Base-by-base conservation (phyloP, 768 basidiomycete species). In the Boletus speciosus region DNA sequence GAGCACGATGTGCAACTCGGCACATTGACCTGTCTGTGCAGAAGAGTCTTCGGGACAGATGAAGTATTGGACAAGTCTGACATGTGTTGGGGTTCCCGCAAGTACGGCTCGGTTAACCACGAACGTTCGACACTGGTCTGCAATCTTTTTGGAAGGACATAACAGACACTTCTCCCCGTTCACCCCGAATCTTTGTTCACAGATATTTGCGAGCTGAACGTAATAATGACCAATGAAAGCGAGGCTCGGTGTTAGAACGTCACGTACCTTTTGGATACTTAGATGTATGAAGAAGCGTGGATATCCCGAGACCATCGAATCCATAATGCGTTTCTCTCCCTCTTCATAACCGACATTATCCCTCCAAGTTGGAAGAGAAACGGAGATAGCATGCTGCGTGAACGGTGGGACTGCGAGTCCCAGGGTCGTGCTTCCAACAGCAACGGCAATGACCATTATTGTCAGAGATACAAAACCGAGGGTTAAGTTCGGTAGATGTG, bases 281-380 rank as follows among this genome's bases (percentile, higher is more conserved):
- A 83, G 73, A 69, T 97, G 90, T 49, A 98, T 88, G 71, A 96
- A 97, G 73, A 98, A 98, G 49, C 96, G 76, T 0, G 96, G 96
- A 66, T 98, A 99, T 5, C 95, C 96, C 4, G 85, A 81, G 39
- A 89, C 81, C 94, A 96, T 92, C 6, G 72, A 75, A 52, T 88
- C 80, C 1, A 89, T 65, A 6, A 98, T 84, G 36, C 93, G 78
- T 61, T 86, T 82, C 9, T 89, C 85, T 16, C 92, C 92, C 62
- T 93, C 88, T 70, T 98, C 96, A 62, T 98, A 98, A 12, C 78
- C 94, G 19, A 98, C 83, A 62, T 88, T 91, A 70, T 98, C 95
- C 32, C 75, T 74, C 95, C 95, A 98, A 31, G 83, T 94, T 0
- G 95, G 95, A 1, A 98, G 78, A 8, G 92, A 94, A n/a, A 96